Evolutionary conservation across 306 rosid species (phyloP).

Genomic region (Lithocarpus polystachyus): DNA sequence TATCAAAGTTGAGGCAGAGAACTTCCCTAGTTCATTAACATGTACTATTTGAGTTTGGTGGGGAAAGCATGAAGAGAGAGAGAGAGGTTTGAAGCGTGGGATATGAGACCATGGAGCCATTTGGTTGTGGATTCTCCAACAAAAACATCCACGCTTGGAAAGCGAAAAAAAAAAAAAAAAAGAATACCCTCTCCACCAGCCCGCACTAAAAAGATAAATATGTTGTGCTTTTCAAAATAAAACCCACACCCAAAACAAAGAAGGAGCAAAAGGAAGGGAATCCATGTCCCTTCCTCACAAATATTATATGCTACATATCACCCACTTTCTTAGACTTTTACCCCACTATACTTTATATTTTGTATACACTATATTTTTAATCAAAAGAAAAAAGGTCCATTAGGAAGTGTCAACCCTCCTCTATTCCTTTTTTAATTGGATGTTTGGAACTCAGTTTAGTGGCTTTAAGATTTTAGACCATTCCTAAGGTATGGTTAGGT

Average conservation of each 20-base stretch:
- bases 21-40: conserved; percentile 1
- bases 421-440: conserved; percentile 7
- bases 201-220: conserved; percentile 40
- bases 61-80: conserved; percentile 8
- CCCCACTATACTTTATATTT: conserved; percentile 31
- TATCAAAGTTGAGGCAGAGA: too few relatives aligned
- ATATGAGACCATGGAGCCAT: conserved; percentile 75
- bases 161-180: conserved; percentile 24
- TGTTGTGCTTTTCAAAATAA: conserved; percentile 23
- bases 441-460: conserved; percentile 12
- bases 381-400: conserved; percentile 17
- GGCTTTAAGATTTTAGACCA: conserved; percentile 34
- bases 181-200: conserved; percentile 45
- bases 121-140: conserved; percentile 98
- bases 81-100: conserved; percentile 41
- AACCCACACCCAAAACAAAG: conserved; percentile 32
- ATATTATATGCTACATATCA: conserved; percentile 28
- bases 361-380: conserved; percentile 15
- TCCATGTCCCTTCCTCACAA: conserved; percentile 33
- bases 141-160: conserved; percentile 72
- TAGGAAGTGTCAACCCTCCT: conserved; percentile 35
- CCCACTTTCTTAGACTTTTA: conserved; percentile 72
- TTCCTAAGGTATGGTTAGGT: conserved; percentile 12
- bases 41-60: conserved; percentile 37
- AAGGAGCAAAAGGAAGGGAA: conserved; percentile 35